Conservation (phyloP, 1,284 basidiomycete genomes). For the Apiotrichum sp. region DNA sequence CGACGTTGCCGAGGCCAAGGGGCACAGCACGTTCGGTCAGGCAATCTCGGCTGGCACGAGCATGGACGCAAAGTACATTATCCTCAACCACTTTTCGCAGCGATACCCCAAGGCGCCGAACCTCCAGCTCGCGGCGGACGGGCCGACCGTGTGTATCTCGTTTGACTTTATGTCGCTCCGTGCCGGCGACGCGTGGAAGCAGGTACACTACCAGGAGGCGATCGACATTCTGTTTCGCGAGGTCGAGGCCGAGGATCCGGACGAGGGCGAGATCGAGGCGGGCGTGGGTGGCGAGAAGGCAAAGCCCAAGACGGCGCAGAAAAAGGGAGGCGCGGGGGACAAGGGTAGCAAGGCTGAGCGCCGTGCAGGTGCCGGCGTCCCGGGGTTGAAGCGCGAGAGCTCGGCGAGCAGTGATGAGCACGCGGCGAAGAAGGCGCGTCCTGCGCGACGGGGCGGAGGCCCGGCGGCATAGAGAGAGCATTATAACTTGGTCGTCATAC, state of each 20-base stretch:
- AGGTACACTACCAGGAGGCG: slow-evolving; percentile 64
- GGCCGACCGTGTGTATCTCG: slow-evolving; percentile 60
- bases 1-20: slow-evolving; percentile 66
- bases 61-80: slow-evolving; percentile 73
- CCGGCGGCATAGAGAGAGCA: too few relatives aligned
- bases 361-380: too few relatives aligned
- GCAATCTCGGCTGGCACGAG: slow-evolving; percentile 71
- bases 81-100: slow-evolving; percentile 92
- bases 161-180: slow-evolving; percentile 72
- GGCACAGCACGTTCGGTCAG: slow-evolving; percentile 83
- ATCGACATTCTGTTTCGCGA: slow-evolving; percentile 62
- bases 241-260: slow-evolving; percentile 56
- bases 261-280: slow-evolving; percentile 7
- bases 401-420: neutral
- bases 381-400: neutral
- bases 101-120: slow-evolving; percentile 66
- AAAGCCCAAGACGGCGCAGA: neutral
- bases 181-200: slow-evolving; percentile 74
- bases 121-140: neutral
- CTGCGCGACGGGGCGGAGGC: neutral
- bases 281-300: neutral
- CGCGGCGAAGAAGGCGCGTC: neutral
- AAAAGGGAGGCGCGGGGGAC: neutral
- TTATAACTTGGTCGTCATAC: too few relatives aligned
- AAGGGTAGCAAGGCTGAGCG: neutral